Conservation (phyloP, 2,329 filamentous ascomycete genomes). For the Scedosporium boydii region DNA sequence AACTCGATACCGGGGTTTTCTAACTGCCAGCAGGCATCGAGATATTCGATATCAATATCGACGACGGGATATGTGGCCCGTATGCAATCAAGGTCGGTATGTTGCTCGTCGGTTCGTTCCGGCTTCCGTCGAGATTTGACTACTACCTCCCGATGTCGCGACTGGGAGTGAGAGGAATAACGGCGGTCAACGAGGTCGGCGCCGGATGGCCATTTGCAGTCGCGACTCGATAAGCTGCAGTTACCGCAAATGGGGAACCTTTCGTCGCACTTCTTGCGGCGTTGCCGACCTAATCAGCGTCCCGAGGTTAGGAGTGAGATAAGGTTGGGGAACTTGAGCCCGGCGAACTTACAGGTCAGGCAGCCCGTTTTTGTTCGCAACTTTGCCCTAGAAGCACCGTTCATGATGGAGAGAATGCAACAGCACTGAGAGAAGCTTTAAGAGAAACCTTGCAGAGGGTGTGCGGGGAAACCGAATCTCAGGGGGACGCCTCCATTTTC, state of each 20-base stretch:
- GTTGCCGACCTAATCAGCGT: not conserved
- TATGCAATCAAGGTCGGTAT: too few relatives aligned
- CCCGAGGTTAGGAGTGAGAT: too few relatives aligned
- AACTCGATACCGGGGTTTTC: not conserved
- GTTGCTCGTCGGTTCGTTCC: too few relatives aligned
- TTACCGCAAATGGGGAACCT: slow-evolving; percentile 1
- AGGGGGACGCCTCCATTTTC: too few relatives aligned
- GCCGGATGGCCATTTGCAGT: slow-evolving; percentile 6
- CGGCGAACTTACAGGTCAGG: not conserved
- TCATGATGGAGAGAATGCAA: not conserved
- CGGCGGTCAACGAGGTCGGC: slow-evolving; percentile 7
- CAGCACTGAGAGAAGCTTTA: too few relatives aligned
- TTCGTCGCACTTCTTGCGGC: slow-evolving; percentile 7
- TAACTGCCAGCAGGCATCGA: not conserved
- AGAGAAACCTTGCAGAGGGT: too few relatives aligned
- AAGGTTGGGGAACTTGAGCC: too few relatives aligned
- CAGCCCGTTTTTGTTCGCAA: slow-evolving; percentile 8
- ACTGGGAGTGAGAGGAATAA: slow-evolving; percentile 3
- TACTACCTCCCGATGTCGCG: not conserved
- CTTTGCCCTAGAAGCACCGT: not conserved
- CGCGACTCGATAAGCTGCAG: slow-evolving; percentile 1
- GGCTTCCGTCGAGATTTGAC: too few relatives aligned
- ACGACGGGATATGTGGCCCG: not conserved
- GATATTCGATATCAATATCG: not conserved
- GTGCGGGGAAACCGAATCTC: too few relatives aligned